These are phyloP conservation scores for Reticulascus tulasneorum DNA, from an alignment of 2,329 filamentous ascomycete genomes.

Conservation along the genomic window DNA sequence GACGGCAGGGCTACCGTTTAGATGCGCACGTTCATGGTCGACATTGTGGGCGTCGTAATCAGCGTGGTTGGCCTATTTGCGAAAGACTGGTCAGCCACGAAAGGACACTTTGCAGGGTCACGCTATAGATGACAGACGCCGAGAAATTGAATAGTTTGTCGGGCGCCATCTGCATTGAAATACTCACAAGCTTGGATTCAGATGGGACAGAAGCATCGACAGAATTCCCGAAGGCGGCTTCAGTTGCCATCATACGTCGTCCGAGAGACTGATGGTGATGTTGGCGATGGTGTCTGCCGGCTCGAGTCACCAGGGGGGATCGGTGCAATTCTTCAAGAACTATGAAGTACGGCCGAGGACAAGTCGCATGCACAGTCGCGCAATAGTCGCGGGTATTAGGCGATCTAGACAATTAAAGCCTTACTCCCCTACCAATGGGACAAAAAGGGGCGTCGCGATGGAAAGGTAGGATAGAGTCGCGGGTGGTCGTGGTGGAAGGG, in stretches of 20 bases:
- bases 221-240: constrained; percentile 50
- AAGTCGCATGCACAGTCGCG: constrained; percentile 13
- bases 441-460: constrained; percentile 6
- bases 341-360: constrained; percentile 2
- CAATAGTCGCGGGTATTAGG: constrained; percentile 19
- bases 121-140: constrained; percentile 1
- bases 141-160: neutral
- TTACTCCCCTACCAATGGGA: constrained; percentile 8
- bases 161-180: constrained; percentile 4
- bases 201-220: constrained; percentile 50
- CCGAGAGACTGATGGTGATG: constrained; percentile 27
- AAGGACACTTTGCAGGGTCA: constrained; percentile 1
- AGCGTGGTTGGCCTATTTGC: constrained; percentile 26
- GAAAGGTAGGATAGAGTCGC: constrained; percentile 8
- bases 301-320: constrained; percentile 15
- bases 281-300: constrained; percentile 15
- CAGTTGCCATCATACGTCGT: constrained; percentile 63
- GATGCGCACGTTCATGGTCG: constrained; percentile 34
- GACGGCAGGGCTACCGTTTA: constrained; percentile 46
- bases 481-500: constrained; percentile 8
- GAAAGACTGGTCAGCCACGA: constrained; percentile 20
- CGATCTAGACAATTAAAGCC: constrained; percentile 11
- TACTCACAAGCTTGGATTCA: constrained; percentile 42
- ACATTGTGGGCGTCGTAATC: constrained; percentile 44
- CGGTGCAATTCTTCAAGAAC: constrained; percentile 1